Conservation (phyloP, 495 filamentous ascomycete genomes). For the Lasiosphaeria ovina region DNA sequence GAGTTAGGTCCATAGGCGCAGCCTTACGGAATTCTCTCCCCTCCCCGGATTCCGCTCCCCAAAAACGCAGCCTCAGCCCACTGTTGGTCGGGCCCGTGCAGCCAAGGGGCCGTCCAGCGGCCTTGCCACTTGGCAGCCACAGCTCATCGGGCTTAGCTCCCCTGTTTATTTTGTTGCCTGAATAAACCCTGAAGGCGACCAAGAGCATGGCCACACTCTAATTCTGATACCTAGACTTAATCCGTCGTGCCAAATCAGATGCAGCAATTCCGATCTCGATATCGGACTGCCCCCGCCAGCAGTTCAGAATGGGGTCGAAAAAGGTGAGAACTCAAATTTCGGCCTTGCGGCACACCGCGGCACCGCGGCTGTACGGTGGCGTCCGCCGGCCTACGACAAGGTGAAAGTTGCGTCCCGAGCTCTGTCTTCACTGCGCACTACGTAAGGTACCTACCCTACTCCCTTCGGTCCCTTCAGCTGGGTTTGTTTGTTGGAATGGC, state of each 20-base stretch:
- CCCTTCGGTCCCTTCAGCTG: too few species aligned
- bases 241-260: slow-evolving; percentile 4
- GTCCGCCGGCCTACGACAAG: too few species aligned
- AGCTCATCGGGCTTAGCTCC: slow-evolving; percentile 1
- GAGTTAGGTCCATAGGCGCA: too few species aligned
- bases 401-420: too few species aligned
- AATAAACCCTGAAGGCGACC: not conserved
- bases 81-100: not conserved
- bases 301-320: not conserved
- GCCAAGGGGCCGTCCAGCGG: not conserved
- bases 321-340: slow-evolving; percentile 18
- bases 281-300: not conserved
- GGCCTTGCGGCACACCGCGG: not conserved
- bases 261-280: slow-evolving; percentile 3
- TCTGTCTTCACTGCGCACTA: too few species aligned
- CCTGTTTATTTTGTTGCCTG: slow-evolving; percentile 21
- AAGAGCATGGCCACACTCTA: slow-evolving; percentile 2
- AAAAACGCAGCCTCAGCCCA: slow-evolving; percentile 6
- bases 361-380: too few species aligned
- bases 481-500: too few species aligned
- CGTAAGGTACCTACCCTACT: too few species aligned
- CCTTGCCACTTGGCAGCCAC: too few species aligned
- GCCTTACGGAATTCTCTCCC: too few species aligned
- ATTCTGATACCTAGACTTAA: too few species aligned
- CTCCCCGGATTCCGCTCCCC: not conserved